phyloP scores from a whole-genome alignment of 2,329 filamentous ascomycete species.

The Calonectria ilicicola region DNA sequence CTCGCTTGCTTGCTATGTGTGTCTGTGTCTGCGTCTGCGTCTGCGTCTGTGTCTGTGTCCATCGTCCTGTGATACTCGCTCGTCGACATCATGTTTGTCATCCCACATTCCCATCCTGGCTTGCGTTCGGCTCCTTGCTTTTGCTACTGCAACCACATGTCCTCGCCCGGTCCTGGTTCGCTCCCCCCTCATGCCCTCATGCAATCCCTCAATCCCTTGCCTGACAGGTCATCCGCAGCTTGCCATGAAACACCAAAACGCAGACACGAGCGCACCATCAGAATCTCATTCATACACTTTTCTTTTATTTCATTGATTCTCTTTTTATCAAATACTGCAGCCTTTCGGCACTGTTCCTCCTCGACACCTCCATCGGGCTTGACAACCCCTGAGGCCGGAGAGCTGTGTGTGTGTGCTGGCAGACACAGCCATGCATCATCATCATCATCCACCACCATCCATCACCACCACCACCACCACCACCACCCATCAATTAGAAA shows the following conservation, averaged over 20 bases:
- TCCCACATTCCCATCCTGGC: background rate
- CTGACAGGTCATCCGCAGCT: background rate
- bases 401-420: conserved; percentile 29
- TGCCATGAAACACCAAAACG: conserved; percentile 6
- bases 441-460: conserved; percentile 29
- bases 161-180: background rate
- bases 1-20: background rate
- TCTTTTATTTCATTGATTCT: background rate
- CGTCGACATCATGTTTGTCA: background rate
- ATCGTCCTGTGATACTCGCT: background rate
- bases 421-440: conserved; percentile 30
- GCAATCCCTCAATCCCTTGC: background rate
- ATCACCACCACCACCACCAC: conserved; percentile 8
- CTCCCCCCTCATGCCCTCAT: background rate
- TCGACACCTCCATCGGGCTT: conserved; percentile 29
- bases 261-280: conserved; percentile 1
- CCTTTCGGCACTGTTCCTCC: conserved; percentile 23
- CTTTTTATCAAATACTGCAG: background rate
- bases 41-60: background rate
- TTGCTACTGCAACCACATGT: background rate
- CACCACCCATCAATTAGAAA: conserved; percentile 8
- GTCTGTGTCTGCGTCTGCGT: too few relatives aligned
- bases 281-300: background rate
- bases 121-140: background rate
- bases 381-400: conserved; percentile 32